Evolutionary conservation across 2,329 filamentous ascomycete genomes (phyloP), one percentile per base, ranked within the genome.

Genomic region (Beauveria pseudobassiana): DNA sequence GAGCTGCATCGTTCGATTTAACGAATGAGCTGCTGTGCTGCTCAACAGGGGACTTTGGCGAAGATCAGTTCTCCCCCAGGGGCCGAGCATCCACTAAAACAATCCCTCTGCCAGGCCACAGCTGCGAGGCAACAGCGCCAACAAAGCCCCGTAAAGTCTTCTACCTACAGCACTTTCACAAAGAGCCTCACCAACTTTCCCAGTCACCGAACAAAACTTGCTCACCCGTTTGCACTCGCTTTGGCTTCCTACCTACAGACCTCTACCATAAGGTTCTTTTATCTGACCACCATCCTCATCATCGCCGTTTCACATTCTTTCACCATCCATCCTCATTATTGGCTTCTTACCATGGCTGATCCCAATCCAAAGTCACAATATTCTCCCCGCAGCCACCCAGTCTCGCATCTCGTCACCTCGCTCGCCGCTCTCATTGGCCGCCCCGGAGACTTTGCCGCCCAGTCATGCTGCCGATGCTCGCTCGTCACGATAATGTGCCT

Each of bases 361-460:
- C 45, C n/a, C 22, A 42, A 50, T 50, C 22, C 56, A 30, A 28
- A 9, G 34, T 30, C 26, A 34, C 14, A 18, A 9, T 18, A 14
- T 16, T 20, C 50, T 7, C 3, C 43, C 43, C 28, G 26, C 42
- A 40, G 34, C 22, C 45, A 43, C 46, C 46, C 45, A 50, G 6
- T 46, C 20, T 40, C 46, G 24, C 46, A 59, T 9, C 34, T 56
- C 56, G 46, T 50, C 56, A 59, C 56, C 20, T 43, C 45, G 8
- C 42, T 22, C 34, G 30, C 5, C 16, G 14, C 45, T 59, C 56
- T 22, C 20, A 59, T 59, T 59, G 56, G 56, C 12, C 56, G 30
- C 46, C 34, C 20, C 30, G 46, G 30, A 26, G 22, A 50, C 56
- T 59, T 59, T 59, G 56, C 56, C 56, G 34, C 46, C 56, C 56